A percentile compares a stretch with the other conserved stretches of the same genome.
Evolutionary conservation across 73 alveolate species (phyloP).

Genomic region (Tetrahymena elliotti): DNA sequence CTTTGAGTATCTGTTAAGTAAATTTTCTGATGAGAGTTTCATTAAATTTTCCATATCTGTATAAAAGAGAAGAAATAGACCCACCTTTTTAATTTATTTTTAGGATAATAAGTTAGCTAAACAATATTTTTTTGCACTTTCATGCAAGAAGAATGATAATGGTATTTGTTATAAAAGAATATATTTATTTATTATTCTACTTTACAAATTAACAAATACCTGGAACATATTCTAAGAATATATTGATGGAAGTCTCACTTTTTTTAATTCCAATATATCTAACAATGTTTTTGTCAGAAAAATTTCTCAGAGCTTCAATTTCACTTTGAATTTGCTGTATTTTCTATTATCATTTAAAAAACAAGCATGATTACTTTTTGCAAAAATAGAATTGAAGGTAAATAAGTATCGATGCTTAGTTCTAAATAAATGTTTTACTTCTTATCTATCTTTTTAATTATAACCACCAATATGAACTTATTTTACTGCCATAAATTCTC

Average conservation of each 20-base stretch:
- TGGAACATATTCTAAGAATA: conserved; percentile 67
- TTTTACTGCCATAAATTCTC: conserved; percentile 75
- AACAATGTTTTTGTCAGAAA: conserved; percentile 70
- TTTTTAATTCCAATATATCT: conserved; percentile 63
- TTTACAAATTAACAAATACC: background rate
- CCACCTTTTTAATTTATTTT: conserved; percentile 33
- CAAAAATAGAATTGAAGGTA: too few species aligned
- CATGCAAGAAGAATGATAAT: background rate
- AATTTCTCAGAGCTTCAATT: conserved; percentile 52
- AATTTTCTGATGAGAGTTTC: conserved; percentile 58
- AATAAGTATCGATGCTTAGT: background rate
- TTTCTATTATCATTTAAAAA: conserved; percentile 28
- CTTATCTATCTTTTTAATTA: background rate
- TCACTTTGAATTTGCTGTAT: conserved; percentile 63
- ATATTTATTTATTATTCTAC: background rate
- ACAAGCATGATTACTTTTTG: background rate
- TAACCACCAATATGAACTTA: conserved; percentile 16
- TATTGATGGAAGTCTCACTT: conserved; percentile 51
- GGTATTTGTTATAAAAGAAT: too few species aligned
- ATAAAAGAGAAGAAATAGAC: conserved; percentile 52
- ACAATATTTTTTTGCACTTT: background rate
- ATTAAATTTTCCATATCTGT: conserved; percentile 54
- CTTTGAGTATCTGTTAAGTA: conserved; percentile 65
- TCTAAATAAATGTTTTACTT: background rate
- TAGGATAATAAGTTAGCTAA: background rate